phyloP scores from a whole-genome alignment of 192 early-diverging fungal species.

The Gaertneriomyces semiglobifer region DNA sequence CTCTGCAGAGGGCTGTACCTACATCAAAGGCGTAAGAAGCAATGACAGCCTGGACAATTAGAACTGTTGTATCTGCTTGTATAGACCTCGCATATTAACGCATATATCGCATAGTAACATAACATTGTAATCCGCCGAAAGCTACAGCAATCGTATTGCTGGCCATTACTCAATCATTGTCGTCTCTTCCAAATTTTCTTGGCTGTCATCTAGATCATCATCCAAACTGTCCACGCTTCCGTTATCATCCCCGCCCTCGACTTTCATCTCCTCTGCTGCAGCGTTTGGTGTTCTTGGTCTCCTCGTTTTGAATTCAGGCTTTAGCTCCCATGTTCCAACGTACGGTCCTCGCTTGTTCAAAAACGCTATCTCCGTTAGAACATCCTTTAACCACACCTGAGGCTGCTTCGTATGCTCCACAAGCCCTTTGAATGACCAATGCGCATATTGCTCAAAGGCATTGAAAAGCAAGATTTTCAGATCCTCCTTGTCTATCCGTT shows the following conservation, averaged over 20 bases:
- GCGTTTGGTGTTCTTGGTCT: not conserved
- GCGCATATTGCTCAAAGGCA: slow-evolving; percentile 73
- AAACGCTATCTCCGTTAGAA: slow-evolving; percentile 72
- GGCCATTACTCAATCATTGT: too few relatives aligned
- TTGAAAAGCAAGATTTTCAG: slow-evolving; percentile 80
- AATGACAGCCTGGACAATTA: too few relatives aligned
- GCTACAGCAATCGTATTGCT: too few relatives aligned
- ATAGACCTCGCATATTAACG: too few relatives aligned
- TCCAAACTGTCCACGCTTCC: not conserved
- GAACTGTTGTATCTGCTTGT: too few relatives aligned
- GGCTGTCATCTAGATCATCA: not conserved
- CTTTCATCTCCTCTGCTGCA: not conserved
- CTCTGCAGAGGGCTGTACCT: too few relatives aligned
- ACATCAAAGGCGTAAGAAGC: too few relatives aligned
- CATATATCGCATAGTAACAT: too few relatives aligned
- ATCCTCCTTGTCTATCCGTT: slow-evolving; percentile 79
- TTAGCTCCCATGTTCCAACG: slow-evolving; percentile 75
- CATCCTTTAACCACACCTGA: slow-evolving; percentile 75
- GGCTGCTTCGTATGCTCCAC: slow-evolving; percentile 82
- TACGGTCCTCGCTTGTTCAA: slow-evolving; percentile 83
- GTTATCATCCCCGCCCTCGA: not conserved
- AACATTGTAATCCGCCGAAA: too few relatives aligned
- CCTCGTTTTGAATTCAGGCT: slow-evolving; percentile 59
- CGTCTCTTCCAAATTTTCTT: too few relatives aligned
- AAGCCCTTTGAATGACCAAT: slow-evolving; percentile 84